Conservation (phyloP, 2,329 filamentous ascomycete species). For the Myotisia sp. region DNA sequence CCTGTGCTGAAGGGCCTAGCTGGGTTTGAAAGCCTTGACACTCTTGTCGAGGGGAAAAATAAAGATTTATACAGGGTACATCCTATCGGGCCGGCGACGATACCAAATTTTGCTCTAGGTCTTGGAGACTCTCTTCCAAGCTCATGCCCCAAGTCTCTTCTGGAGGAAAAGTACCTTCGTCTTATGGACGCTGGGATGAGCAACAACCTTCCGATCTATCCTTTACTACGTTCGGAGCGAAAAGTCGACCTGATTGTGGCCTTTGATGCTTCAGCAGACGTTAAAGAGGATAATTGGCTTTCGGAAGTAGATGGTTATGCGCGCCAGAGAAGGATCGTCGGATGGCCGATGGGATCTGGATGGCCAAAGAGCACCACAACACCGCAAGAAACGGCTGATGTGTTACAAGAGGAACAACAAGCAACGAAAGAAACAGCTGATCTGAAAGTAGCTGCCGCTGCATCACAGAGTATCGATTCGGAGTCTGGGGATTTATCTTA, state of each 20-base stretch:
- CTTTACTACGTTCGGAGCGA: conserved; percentile 72
- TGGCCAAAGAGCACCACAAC: conserved; percentile 52
- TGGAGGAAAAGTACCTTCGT: conserved; percentile 55
- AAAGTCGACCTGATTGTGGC: conserved; percentile 81
- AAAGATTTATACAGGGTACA: conserved; percentile 82
- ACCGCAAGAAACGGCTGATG: conserved; percentile 44
- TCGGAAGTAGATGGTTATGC: conserved; percentile 89
- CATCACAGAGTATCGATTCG: conserved; percentile 15
- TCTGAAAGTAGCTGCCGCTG: conserved; percentile 47
- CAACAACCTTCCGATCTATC: conserved; percentile 94
- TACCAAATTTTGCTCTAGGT: conserved; percentile 78
- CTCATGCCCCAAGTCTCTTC: conserved; percentile 65
- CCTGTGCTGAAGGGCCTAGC: conserved; percentile 61
- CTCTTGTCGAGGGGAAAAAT: conserved; percentile 66
- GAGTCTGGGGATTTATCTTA: conserved; percentile 54
- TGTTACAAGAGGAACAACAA: conserved; percentile 55
- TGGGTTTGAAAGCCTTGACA: conserved; percentile 64
- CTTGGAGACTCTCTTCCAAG: conserved; percentile 62
- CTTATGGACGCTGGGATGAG: conserved; percentile 98
- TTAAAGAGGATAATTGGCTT: conserved; percentile 91
- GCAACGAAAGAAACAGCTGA: conserved; percentile 47
- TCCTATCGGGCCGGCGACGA: conserved; percentile 77
- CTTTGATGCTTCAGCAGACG: conserved; percentile 89
- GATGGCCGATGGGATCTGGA: conserved; percentile 88
- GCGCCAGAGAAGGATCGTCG: conserved; percentile 73